Evolutionary conservation across 1,139 yeast genomes (phyloP), one percentile per base, ranked within the genome.

Genomic region (Debaryomyces psychrophilus): DNA sequence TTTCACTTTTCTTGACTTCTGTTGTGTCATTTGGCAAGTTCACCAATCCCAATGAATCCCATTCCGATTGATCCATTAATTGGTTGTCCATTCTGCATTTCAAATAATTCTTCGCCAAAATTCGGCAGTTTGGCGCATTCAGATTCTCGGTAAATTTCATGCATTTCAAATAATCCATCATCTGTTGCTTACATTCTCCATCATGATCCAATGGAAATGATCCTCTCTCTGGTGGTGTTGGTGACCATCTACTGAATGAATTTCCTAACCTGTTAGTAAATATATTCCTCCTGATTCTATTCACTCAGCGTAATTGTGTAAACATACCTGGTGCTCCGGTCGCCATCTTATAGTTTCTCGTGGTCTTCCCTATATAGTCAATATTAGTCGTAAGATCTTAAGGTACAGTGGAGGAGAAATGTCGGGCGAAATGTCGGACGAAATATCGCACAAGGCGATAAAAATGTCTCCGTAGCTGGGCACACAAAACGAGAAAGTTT

Each of bases 151-250:
- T 90, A 37, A 83, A 72, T 59, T 86, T 85, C 70, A 93, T 71
- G 67, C 99, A 93, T 45, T 82, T 71, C 52, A 93, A 71, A 62
- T 93, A 93, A 50, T 80, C 81, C 44, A 73, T 65, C 95, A 90
- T 93, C 51, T 82, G 79, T 20, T 74, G 74, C 14, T 83, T 81
- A 62, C 98, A 93, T 57, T 93, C 98, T 1, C 84, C 88, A 51
- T 83, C 88, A 61, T 93, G 99, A 59, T 93, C 99, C 44, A 93
- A 73, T 1, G 98, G 99, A 65, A 93, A 93, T 0, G 97, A 88
- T 0, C 99, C 99, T 57, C 97, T 74, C 57, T 92, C 96, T 3
- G 99, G 99, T 23, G 99, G 97, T 0, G 93, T 86, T 11, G 97
- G 96, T 15, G 88, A 77, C 78, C 87, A 75, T 31, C 81, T 68